Conservation (phyloP, 1,284 basidiomycete genomes). For the Leccinum subspadiceum region DNA sequence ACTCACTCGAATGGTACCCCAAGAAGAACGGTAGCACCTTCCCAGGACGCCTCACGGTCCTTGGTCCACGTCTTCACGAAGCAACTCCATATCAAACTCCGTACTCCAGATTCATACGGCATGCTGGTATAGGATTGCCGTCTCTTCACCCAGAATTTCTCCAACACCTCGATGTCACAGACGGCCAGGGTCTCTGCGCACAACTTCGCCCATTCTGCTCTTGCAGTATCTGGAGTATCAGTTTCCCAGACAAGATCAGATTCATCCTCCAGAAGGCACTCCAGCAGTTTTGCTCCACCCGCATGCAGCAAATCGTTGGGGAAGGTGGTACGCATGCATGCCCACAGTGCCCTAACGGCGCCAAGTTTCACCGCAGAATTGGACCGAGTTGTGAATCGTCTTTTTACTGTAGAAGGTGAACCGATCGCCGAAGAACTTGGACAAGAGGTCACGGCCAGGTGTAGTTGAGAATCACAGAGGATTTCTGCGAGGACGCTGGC, state of each 20-base stretch:
- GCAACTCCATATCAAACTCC: conserved; percentile 52
- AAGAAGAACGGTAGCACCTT: conserved; percentile 54
- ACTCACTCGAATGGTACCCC: conserved; percentile 61
- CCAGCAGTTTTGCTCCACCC: conserved; percentile 46
- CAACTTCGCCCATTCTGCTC: conserved; percentile 56
- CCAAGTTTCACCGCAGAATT: conserved; percentile 49
- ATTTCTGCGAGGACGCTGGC: conserved; percentile 47
- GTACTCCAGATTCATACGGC: conserved; percentile 28
- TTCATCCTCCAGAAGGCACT: conserved; percentile 48
- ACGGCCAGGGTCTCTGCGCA: conserved; percentile 51
- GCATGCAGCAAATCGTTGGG: conserved; percentile 40
- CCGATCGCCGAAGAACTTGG: conserved; percentile 13
- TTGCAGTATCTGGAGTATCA: conserved; percentile 39
- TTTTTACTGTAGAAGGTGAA: conserved; percentile 4
- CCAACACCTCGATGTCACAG: conserved; percentile 46
- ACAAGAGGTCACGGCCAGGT: conserved; percentile 38
- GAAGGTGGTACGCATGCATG: conserved; percentile 40
- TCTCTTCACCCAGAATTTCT: conserved; percentile 50
- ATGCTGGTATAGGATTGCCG: conserved; percentile 15
- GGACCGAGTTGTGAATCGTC: conserved; percentile 25
- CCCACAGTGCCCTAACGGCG: conserved; percentile 57
- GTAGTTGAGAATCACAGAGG: conserved; percentile 50
- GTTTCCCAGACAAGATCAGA: conserved; percentile 45
- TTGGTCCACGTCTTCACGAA: conserved; percentile 54
- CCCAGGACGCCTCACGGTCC: conserved; percentile 44